These are phyloP conservation scores for Auxenochlorella protothecoides DNA, from an alignment of 139 green algal species.

Conservation along the genomic window DNA sequence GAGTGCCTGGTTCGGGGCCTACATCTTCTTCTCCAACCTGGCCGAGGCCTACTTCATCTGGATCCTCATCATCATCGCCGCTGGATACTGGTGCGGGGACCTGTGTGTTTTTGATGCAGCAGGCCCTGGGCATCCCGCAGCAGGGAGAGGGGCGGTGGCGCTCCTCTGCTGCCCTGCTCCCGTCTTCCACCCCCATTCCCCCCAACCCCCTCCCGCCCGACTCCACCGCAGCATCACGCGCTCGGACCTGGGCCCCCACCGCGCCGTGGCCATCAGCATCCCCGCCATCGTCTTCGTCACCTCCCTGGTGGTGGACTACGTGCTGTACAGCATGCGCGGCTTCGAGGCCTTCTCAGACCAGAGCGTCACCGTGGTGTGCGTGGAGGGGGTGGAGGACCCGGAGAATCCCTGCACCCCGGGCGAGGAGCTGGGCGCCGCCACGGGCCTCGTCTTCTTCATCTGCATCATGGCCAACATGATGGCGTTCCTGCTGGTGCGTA, in stretches of 20 bases:
- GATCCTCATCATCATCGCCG: conserved; percentile 34
- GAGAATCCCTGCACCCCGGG: not conserved
- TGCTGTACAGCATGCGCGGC: conserved; percentile 14
- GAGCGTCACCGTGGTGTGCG: not conserved
- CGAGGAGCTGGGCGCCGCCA: not conserved
- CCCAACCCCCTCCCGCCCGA: not conserved
- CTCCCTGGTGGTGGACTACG: conserved; percentile 30
- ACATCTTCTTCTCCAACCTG: conserved; percentile 42
- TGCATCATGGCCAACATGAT: conserved; percentile 21
- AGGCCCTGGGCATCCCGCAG: not conserved
- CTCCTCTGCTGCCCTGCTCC: not conserved
- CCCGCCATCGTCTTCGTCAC: conserved; percentile 37
- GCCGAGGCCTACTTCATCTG: conserved; percentile 27
- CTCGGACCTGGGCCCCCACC: conserved; percentile 34
- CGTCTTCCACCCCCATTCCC: not conserved
- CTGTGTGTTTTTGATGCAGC: not conserved
- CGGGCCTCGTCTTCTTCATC: conserved; percentile 8
- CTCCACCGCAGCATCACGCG: conserved; percentile 34
- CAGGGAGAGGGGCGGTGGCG: not conserved
- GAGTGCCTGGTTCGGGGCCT: conserved; percentile 11
- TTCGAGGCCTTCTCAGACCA: conserved; percentile 13
- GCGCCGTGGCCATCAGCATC: conserved; percentile 29
- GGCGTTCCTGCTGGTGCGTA: not conserved
- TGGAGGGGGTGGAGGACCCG: conserved; percentile 1
- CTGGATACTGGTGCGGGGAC: conserved; percentile 36